phyloP scores from a whole-genome alignment of 2,329 filamentous ascomycete genomes.

The Tothia fuscella region DNA sequence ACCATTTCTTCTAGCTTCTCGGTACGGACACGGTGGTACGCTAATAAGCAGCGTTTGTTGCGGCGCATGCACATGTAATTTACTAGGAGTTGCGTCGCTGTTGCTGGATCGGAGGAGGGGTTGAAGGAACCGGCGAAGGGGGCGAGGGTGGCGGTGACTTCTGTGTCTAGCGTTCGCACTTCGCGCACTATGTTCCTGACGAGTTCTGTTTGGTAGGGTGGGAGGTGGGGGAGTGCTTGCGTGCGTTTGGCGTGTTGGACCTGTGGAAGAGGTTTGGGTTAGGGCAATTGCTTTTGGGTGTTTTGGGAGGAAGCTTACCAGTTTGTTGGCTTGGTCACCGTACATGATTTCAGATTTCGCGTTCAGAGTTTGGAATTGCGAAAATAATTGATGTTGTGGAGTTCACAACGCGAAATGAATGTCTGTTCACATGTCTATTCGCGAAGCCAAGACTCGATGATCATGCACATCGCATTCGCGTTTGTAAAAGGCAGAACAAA shows the following conservation, averaged over 20 bases:
- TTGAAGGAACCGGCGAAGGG: slow-evolving; percentile 80
- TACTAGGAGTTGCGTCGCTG: slow-evolving; percentile 79
- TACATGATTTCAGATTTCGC: no score
- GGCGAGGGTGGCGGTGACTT: slow-evolving; percentile 66
- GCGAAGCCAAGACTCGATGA: no score
- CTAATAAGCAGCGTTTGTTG: slow-evolving; percentile 89
- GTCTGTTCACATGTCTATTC: no score
- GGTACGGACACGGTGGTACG: slow-evolving; percentile 81
- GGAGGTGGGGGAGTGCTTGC: slow-evolving; percentile 72
- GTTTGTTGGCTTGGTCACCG: slow-evolving; percentile 6
- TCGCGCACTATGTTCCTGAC: slow-evolving; percentile 81
- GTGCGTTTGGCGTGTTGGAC: slow-evolving; percentile 70
- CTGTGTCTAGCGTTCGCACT: slow-evolving; percentile 83
- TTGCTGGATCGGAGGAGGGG: slow-evolving; percentile 67
- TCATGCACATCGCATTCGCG: no score
- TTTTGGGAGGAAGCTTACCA: no score
- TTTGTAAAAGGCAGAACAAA: no score
- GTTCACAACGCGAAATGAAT: no score
- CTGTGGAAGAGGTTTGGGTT: no score
- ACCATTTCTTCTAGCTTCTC: slow-evolving; percentile 90
- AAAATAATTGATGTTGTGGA: no score
- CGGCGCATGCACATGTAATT: slow-evolving; percentile 91
- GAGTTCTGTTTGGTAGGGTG: slow-evolving; percentile 83
- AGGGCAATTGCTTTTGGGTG: no score
- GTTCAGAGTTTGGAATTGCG: no score